Evolutionary conservation across 768 basidiomycete genomes (phyloP), one percentile per base, ranked within the genome.

Genomic region (Chiua virens): DNA sequence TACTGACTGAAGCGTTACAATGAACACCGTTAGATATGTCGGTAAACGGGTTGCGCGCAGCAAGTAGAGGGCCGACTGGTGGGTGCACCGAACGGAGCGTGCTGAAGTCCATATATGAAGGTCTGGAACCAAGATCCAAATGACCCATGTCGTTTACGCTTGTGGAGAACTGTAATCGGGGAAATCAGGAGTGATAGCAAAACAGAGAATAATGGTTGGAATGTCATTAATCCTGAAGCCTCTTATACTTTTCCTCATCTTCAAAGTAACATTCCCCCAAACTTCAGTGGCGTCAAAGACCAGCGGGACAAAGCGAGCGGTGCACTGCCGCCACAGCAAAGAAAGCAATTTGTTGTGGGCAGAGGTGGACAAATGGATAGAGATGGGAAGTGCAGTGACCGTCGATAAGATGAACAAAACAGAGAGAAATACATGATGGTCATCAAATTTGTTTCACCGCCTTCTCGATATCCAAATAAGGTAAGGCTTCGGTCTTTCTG

Each of bases 381-480:
- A 53, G 42, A 25, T 27, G 45, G 34, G 27, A 37, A 28, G 25
- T n/a, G 43, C 53, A 42, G 53, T 20, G 49, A 45, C 45, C 32
- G 43, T 57, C 37, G 53, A 40, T 22, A 53, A 45, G 55, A 43
- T 27, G 49, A 42, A 70, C 59, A 70, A 68, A 68, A 56, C 42
- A 52, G 11, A 42, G 28, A 44, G 40, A 40, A 44, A 42, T 40
- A 38, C 27, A 47, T 13, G 37, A 43, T 44, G 50, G 21, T 22
- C 48, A 45, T 40, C 20, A 39, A 17, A 21, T 37, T 45, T 42
- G 43, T 44, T 53, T 48, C 45, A 37, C n/a, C 45, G 38, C n/a
- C 36, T 22, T 25, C 41, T 44, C 38, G 11, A 32, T 25, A 39
- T 35, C 51, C 44, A 40, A 54, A 63, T 57, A 52, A 50, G 53